Evolutionary conservation across 176 grass and related monocot genomes (phyloP).

Genomic region (Raddia guianensis): DNA sequence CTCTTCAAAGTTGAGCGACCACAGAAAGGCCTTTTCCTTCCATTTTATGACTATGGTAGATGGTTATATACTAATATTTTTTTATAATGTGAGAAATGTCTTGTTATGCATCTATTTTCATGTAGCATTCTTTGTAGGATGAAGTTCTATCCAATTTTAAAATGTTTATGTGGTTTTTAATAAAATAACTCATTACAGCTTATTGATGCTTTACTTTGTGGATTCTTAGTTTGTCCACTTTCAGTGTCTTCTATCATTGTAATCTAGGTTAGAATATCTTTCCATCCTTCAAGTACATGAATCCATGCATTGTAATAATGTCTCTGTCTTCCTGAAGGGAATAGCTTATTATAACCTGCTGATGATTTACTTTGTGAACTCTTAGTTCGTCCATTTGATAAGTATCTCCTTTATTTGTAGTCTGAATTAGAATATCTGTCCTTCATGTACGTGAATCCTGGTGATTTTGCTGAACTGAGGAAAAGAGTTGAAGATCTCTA

Average conservation of each 20-base stretch:
- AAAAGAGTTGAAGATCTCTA: slow-evolving; percentile 89
- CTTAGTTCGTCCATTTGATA: slow-evolving; percentile 42
- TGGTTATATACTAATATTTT: slow-evolving; percentile 10
- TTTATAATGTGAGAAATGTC: background rate
- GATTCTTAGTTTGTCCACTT: slow-evolving; percentile 39
- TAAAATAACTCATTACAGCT: background rate
- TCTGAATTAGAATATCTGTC: slow-evolving; percentile 95
- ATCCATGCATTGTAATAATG: slow-evolving; percentile 17
- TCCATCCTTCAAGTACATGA: slow-evolving; percentile 84
- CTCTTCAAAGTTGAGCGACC: slow-evolving; percentile 13
- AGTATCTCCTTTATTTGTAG: slow-evolving; percentile 52
- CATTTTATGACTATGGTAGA: slow-evolving; percentile 17
- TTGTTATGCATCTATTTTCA: background rate
- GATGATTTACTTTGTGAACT: slow-evolving; percentile 21
- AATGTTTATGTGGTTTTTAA: slow-evolving; percentile 19
- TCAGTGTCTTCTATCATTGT: slow-evolving; percentile 40
- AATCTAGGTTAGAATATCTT: slow-evolving; percentile 92
- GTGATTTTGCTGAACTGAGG: slow-evolving; percentile 69
- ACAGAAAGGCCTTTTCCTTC: background rate
- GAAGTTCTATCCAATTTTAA: slow-evolving; percentile 9
- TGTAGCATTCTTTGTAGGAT: slow-evolving; percentile 6
- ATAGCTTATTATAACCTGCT: background rate
- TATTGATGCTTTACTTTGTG: slow-evolving; percentile 31
- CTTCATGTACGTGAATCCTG: slow-evolving; percentile 88
- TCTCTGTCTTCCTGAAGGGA: slow-evolving; percentile 15